Percentiles rank a stretch among this genome's conserved stretches.
Evolutionary conservation across 495 filamentous ascomycete genomes (phyloP).

Genomic region (Penicillium desertorum): DNA sequence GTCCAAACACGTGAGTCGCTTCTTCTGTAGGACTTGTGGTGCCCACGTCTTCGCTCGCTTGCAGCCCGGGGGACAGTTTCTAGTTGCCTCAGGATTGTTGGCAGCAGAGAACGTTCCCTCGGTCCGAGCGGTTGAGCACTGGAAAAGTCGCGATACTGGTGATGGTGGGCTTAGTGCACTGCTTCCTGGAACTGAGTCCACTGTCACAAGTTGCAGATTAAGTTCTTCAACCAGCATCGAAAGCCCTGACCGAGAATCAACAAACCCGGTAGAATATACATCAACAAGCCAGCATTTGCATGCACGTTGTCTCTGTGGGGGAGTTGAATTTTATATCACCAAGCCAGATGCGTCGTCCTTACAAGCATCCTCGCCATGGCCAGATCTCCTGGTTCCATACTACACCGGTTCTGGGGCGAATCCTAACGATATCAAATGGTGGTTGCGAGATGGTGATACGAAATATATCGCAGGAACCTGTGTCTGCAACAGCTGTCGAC

Average conservation of each 20-base stretch:
- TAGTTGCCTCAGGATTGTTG: constrained; percentile 45
- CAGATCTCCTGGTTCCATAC: constrained; percentile 55
- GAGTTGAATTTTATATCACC: constrained; percentile 46
- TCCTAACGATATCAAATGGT: constrained; percentile 52
- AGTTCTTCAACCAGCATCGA: constrained; percentile 18
- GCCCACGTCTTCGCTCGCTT: constrained; percentile 55
- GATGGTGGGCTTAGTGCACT: constrained; percentile 61
- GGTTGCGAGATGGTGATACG: constrained; percentile 42
- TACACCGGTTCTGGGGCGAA: constrained; percentile 40
- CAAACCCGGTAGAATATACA: background rate
- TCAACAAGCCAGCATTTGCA: constrained; percentile 24
- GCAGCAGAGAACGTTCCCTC: constrained; percentile 33
- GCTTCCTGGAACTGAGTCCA: constrained; percentile 31
- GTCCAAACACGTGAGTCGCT: constrained; percentile 50
- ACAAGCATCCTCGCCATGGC: constrained; percentile 46
- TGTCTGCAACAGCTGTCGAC: constrained; percentile 61
- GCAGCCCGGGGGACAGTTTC: constrained; percentile 34
- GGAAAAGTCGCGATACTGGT: constrained; percentile 47
- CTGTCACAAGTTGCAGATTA: constrained; percentile 21
- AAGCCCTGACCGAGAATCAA: constrained; percentile 12
- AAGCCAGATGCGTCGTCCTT: constrained; percentile 43
- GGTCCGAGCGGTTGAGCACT: constrained; percentile 47
- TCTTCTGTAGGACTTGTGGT: constrained; percentile 70
- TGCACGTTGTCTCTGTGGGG: constrained; percentile 44
- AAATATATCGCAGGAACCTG: constrained; percentile 67